Conservation (phyloP, 257 asterid species). For the Datura wrightii region DNA sequence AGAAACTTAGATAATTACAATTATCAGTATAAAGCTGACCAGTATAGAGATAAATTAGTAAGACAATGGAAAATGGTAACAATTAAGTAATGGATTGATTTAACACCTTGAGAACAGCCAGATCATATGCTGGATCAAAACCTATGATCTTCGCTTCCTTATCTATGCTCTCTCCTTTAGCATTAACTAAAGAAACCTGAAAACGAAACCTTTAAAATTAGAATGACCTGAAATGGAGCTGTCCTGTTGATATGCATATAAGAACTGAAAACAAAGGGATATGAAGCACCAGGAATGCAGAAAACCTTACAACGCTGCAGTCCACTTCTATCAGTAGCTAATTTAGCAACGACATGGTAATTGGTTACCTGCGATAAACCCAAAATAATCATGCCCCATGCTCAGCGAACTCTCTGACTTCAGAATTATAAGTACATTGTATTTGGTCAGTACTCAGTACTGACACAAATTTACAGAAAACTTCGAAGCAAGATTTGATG, state of each 20-base stretch:
- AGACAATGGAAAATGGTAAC: background rate
- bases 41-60: background rate
- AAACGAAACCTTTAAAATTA: background rate
- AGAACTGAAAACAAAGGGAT: slow-evolving; percentile 24
- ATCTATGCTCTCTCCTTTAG: slow-evolving; percentile 46
- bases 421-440: background rate
- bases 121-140: slow-evolving; percentile 76
- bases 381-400: slow-evolving; percentile 25
- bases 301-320: slow-evolving; percentile 91
- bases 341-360: slow-evolving; percentile 77
- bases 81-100: background rate
- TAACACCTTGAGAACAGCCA: slow-evolving; percentile 82
- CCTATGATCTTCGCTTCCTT: slow-evolving; percentile 75
- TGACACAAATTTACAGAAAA: background rate
- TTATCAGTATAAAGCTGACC: background rate
- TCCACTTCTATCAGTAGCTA: slow-evolving; percentile 76
- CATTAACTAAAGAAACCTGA: slow-evolving; percentile 71
- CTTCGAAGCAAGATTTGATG: background rate
- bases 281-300: slow-evolving; percentile 22
- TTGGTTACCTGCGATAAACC: slow-evolving; percentile 71
- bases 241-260: background rate
- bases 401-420: slow-evolving; percentile 16
- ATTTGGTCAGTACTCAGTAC: background rate
- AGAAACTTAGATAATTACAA: background rate
- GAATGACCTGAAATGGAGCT: slow-evolving; percentile 17